phyloP scores from a whole-genome alignment of 2,329 filamentous ascomycete genomes.

The Beauveria pseudobassiana region DNA sequence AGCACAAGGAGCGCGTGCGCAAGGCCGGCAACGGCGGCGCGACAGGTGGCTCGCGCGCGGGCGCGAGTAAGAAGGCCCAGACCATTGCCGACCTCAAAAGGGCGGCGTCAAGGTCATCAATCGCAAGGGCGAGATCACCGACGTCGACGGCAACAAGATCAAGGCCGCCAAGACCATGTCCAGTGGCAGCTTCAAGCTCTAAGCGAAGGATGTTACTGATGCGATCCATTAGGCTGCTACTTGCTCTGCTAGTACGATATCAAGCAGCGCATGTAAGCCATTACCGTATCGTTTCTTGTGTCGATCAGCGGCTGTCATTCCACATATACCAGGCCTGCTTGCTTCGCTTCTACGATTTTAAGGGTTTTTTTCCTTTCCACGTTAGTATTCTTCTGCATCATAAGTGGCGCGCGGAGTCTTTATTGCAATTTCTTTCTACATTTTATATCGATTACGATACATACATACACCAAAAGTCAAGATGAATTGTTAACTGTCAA shows the following conservation, averaged over 20 bases:
- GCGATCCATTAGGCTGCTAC: background rate
- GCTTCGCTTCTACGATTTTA: background rate
- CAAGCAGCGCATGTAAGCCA: background rate
- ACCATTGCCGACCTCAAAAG: conserved; percentile 66
- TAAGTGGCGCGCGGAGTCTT: background rate
- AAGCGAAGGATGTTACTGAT: background rate
- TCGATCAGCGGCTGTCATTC: background rate
- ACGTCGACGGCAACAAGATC: conserved; percentile 75
- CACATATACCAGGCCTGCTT: background rate
- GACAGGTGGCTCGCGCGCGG: conserved; percentile 18
- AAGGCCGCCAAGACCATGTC: conserved; percentile 42
- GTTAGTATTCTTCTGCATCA: background rate
- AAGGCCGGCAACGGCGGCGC: conserved; percentile 50
- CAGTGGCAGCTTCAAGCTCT: conserved; percentile 57
- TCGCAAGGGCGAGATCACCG: conserved; percentile 76
- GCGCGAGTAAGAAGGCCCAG: conserved; percentile 30
- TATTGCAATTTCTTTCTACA: background rate
- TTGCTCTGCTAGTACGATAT: background rate
- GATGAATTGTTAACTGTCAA: background rate
- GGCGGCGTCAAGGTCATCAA: conserved; percentile 89
- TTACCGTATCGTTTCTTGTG: background rate
- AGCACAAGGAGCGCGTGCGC: conserved; percentile 78
- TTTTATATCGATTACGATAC: background rate
- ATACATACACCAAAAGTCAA: background rate
- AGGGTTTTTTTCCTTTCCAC: background rate